phyloP scores from a whole-genome alignment of 2,329 filamentous ascomycete species.

The Paraconiothyrium sp. region DNA sequence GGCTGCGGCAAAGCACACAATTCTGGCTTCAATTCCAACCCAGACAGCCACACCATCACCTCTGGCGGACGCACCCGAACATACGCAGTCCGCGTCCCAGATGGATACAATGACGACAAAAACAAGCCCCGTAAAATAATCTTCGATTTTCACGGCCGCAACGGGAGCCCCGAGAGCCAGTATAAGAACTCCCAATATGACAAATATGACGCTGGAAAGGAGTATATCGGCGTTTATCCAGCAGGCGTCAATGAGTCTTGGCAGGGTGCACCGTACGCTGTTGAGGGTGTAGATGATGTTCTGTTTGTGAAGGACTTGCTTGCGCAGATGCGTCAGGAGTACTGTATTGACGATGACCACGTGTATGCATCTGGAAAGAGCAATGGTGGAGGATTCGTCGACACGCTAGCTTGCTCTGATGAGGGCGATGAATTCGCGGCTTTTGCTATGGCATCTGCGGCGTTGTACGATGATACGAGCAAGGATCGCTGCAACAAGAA shows the following conservation, averaged over 20 bases:
- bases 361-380: conserved; percentile 13
- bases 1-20: conserved; percentile 8
- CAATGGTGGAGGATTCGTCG: conserved; percentile 17
- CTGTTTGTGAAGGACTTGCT: conserved; percentile 13
- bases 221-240: conserved; percentile 11
- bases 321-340: not conserved
- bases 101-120: conserved; percentile 9
- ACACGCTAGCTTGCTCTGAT: conserved; percentile 15
- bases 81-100: conserved; percentile 13
- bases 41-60: conserved; percentile 11
- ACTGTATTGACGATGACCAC: conserved; percentile 11
- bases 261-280: conserved; percentile 15
- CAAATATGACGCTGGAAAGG: conserved; percentile 3
- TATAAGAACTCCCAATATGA: conserved; percentile 10
- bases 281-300: conserved; percentile 7
- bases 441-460: conserved; percentile 10
- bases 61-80: conserved; percentile 7
- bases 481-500: conserved; percentile 6
- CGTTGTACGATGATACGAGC: conserved; percentile 13
- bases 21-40: conserved; percentile 12
- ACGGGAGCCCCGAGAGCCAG: conserved; percentile 6
- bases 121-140: conserved; percentile 12
- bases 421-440: conserved; percentile 15
- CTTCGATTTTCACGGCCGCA: conserved; percentile 13
- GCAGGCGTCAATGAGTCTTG: conserved; percentile 13